phyloP scores from a whole-genome alignment of 805 yeast species.

The Lipomyces spencermartinsiae region DNA sequence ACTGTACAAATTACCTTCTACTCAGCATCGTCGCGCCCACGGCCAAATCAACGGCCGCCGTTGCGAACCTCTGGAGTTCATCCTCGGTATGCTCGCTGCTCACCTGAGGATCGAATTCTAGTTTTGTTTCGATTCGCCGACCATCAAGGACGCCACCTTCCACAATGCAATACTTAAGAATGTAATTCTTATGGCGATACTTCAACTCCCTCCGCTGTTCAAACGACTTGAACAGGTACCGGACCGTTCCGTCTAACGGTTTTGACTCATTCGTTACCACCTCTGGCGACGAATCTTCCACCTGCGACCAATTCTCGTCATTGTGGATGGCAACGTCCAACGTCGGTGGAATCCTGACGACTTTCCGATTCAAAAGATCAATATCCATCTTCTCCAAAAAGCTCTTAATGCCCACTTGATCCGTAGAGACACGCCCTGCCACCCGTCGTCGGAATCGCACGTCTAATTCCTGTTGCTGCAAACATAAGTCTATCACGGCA shows the following conservation, averaged over 20 bases:
- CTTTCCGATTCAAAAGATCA: conserved; percentile 6
- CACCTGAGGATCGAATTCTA: not conserved
- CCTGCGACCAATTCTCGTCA: not conserved
- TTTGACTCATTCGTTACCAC: not conserved
- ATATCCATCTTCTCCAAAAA: conserved; percentile 22
- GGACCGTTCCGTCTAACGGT: conserved; percentile 4
- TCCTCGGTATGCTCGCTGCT: not conserved
- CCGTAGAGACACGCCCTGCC: not conserved
- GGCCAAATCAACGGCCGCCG: conserved; percentile 24
- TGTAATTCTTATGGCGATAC: conserved; percentile 22
- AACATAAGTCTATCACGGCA: conserved; percentile 20
- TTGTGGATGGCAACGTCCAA: conserved; percentile 8
- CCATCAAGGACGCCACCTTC: conserved; percentile 35
- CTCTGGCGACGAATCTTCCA: not conserved
- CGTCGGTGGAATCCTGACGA: conserved; percentile 21
- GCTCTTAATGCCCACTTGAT: conserved; percentile 14
- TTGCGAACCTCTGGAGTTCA: conserved; percentile 18
- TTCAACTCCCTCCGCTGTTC: conserved; percentile 29
- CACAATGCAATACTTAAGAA: conserved; percentile 23
- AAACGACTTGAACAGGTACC: conserved; percentile 24
- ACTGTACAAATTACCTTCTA: not conserved
- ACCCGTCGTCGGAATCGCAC: conserved; percentile 24
- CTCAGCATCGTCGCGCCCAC: conserved; percentile 29
- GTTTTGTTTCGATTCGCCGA: conserved; percentile 25
- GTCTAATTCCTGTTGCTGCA: conserved; percentile 26